Base-by-base conservation (phyloP, 768 basidiomycete genomes). In the Leccinum sublutescens region DNA sequence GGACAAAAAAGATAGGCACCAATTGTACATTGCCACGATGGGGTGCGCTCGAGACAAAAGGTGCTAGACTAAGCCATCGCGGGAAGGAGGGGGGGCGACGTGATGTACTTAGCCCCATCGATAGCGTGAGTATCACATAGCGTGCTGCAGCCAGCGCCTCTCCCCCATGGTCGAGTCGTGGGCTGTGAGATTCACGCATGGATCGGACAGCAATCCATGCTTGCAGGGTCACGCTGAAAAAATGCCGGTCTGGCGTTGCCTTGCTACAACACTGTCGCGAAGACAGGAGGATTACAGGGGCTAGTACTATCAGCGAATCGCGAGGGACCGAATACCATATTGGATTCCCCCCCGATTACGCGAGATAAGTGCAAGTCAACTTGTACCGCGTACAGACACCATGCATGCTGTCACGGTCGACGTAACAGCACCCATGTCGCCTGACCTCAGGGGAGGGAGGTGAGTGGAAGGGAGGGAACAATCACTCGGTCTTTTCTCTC, bases 351-450 rank as follows among this genome's bases (percentile, higher is more conserved):
- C 53, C 54, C 38, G 54, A 59, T 68, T 68, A 70, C 60, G 70
- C 59, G 54, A 62, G 53, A 62, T 43, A 52, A 55, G 57, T 62
- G 56, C 56, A 50, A 56, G 43, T 43, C 43, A 43, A 43, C 43
- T 43, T 43, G 43, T 43, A 14, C 36, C 21, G 40, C 21, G 34
- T 38, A 36, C 23, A 54, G 36, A 64, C 52, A 14, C 60, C 43
- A 67, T 59, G 71, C 58, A 21, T 50, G 62, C 48, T 36, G 67
- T 58, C 69, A 43, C 43, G 2, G 8, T 8, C 43, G 65, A 71
- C 70, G 72, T 73, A 73, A 71, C 55, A 61, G 21, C 40, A 58
- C 56, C 15, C 43, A 43, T 19, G 43, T 43, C 43, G 43, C 43
- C 43, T 43, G 43, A 43, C 43, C 43, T 43, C 43, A 43, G 43